These are phyloP conservation scores for Corynascus novoguineensis DNA, from an alignment of 495 filamentous ascomycete species.

Conservation along the genomic window DNA sequence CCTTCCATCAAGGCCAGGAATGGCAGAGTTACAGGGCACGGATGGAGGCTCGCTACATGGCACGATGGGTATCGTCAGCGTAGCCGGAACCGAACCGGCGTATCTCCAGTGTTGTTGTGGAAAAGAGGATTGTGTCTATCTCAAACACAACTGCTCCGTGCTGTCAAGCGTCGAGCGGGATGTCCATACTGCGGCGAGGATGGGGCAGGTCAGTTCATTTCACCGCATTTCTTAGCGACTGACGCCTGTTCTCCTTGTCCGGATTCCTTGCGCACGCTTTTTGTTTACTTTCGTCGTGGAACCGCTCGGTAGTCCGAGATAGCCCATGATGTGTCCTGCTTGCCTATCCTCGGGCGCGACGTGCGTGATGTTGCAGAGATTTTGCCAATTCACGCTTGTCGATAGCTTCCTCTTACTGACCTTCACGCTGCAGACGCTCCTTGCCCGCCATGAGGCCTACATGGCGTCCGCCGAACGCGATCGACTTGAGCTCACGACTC, in stretches of 20 bases:
- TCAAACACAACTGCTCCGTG: constrained; percentile 70
- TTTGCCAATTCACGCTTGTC: constrained; percentile 8
- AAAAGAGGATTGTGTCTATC: constrained; percentile 67
- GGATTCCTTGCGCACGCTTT: constrained; percentile 7
- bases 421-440: constrained; percentile 72
- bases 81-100: constrained; percentile 8
- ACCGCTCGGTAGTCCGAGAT: background rate
- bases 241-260: constrained; percentile 11
- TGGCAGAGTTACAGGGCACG: constrained; percentile 14
- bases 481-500: constrained; percentile 59
- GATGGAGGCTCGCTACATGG: constrained; percentile 6
- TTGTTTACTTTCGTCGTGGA: background rate
- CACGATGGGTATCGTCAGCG: constrained; percentile 19
- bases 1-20: constrained; percentile 24
- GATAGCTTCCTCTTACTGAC: constrained; percentile 26
- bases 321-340: background rate
- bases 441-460: constrained; percentile 87
- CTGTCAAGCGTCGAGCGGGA: constrained; percentile 79
- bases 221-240: constrained; percentile 16
- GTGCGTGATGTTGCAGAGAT: constrained; percentile 15
- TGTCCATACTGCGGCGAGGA: constrained; percentile 72
- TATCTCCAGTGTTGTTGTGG: constrained; percentile 73
- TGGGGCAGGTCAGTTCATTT: constrained; percentile 70
- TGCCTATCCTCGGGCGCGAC: background rate
- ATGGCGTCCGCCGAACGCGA: constrained; percentile 85